A percentile compares a stretch with the other conserved stretches of the same genome.
Evolutionary conservation across 352 stramenopile species (phyloP).

Genomic region (Phytophthora megakarya): DNA sequence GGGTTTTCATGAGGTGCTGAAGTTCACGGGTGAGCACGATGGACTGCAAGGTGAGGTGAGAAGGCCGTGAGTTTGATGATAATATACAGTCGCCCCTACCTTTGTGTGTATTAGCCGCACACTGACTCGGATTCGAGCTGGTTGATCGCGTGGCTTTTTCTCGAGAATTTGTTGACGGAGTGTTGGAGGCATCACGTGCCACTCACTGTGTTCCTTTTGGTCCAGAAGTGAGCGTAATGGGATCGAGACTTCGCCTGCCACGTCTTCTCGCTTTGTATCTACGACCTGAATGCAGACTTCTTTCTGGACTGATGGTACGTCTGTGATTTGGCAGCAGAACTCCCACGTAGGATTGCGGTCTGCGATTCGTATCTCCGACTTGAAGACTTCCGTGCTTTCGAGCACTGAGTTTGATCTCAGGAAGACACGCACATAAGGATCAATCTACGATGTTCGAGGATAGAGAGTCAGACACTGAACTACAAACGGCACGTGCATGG

Average conservation of each 20-base stretch:
- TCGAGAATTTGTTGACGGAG: conserved; percentile 67
- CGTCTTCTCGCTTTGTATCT: conserved; percentile 48
- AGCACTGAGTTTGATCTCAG: conserved; percentile 28
- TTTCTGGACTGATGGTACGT: conserved; percentile 44
- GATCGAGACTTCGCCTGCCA: conserved; percentile 54
- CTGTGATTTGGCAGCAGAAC: conserved; percentile 32
- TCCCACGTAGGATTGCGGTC: conserved; percentile 59
- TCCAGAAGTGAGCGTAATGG: conserved; percentile 57
- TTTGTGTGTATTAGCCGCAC: conserved; percentile 59
- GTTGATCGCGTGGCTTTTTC: conserved; percentile 32
- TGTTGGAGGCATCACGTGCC: conserved; percentile 60
- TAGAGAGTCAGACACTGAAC: neutral
- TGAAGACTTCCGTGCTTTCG: conserved; percentile 10
- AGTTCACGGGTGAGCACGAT: conserved; percentile 62
- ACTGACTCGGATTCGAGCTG: conserved; percentile 47
- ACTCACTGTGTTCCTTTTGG: conserved; percentile 65
- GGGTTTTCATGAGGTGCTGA: conserved; percentile 44
- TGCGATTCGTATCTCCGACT: conserved; percentile 48
- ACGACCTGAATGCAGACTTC: conserved; percentile 61
- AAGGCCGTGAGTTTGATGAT: conserved; percentile 5
- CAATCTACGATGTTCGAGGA: conserved; percentile 39
- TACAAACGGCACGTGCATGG: no score
- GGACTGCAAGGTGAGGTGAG: conserved; percentile 35
- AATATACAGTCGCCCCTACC: conserved; percentile 34
- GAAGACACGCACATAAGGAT: conserved; percentile 56